Base-by-base conservation (phyloP, 2,329 filamentous ascomycete species). In the Alternaria ventricosa region DNA sequence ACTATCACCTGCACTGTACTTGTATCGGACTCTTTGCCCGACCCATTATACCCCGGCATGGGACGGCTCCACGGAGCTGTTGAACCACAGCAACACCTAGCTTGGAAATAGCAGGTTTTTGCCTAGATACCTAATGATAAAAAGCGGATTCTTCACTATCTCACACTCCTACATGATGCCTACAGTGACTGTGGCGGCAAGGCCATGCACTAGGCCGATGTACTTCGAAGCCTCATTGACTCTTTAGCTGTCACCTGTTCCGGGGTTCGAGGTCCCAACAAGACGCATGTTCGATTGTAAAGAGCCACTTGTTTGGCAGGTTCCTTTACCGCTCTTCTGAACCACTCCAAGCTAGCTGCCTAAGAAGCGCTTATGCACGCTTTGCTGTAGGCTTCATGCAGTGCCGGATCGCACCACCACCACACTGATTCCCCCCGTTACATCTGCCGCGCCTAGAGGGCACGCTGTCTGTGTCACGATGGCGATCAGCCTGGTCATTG, bases 1-100 rank as follows among this genome's bases (percentile, higher is more conserved):
- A 80, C 73, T 73, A 78, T 75, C 76, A 80, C 68, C 71, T 76
- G 75, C 76, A 79, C 68, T 80, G 78, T 80, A 80, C 78, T 79
- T 78, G 72, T 79, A 80, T 70, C 60, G 65, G 69, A 71, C 71
- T 68, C 59, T 59, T 62, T 65, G 65, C 64, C 64, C 65, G 70
- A 75, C 76, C 71, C 75, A 75, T 71, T 76, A 78, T 78, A 78
- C 77, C 75, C 71, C 66, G 63, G 60, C 64, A 70, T 70, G 67
- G 65, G 67, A 63, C 55, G 65, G 62, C 70, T 68, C 66, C 63
- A 67, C 60, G 53, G 64, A 71, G 66, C 63, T 63, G 67, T 65
- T 68, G 64, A 63, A 69, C 65, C 65, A 69, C 53, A 71, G 71
- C 69, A 75, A 77, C 76, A 72, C 72, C 72, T 71, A 45, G 63